These are phyloP conservation scores for Suillus tomentosus DNA, from an alignment of 768 basidiomycete species.

Conservation along the genomic window DNA sequence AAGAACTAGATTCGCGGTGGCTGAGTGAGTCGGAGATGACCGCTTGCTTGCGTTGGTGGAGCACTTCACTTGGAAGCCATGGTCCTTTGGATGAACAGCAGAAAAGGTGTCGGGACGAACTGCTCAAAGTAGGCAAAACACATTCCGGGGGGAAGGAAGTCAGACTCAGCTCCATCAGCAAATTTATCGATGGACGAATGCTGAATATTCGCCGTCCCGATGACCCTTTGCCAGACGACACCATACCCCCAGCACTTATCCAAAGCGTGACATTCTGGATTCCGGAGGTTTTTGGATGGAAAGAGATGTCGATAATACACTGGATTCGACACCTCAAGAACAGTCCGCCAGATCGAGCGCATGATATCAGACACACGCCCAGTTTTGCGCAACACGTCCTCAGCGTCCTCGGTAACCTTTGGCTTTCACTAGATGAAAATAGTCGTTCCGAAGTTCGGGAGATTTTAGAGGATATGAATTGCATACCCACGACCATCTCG, in stretches of 20 bases:
- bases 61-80: slow-evolving; percentile 27
- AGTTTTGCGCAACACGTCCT: slow-evolving; percentile 81
- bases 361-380: slow-evolving; percentile 61
- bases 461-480: slow-evolving; percentile 50
- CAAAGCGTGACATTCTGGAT: slow-evolving; percentile 37
- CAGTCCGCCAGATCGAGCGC: slow-evolving; percentile 44
- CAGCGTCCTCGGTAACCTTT: slow-evolving; percentile 23
- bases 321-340: slow-evolving; percentile 70
- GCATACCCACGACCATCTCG: slow-evolving; percentile 63
- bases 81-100: background rate
- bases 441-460: background rate
- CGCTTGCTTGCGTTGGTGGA: slow-evolving; percentile 87
- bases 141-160: slow-evolving; percentile 27
- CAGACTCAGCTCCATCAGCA: slow-evolving; percentile 61
- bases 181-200: slow-evolving; percentile 62
- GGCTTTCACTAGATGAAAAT: background rate
- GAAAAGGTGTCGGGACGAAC: background rate
- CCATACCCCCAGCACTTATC: slow-evolving; percentile 40
- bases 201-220: slow-evolving; percentile 57
- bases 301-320: slow-evolving; percentile 46
- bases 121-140: background rate
- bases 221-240: slow-evolving; percentile 73
- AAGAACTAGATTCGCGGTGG: slow-evolving; percentile 67
- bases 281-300: slow-evolving; percentile 53
- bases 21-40: slow-evolving; percentile 69